phyloP scores from a whole-genome alignment of 768 basidiomycete species.

The Suillus decipiens region DNA sequence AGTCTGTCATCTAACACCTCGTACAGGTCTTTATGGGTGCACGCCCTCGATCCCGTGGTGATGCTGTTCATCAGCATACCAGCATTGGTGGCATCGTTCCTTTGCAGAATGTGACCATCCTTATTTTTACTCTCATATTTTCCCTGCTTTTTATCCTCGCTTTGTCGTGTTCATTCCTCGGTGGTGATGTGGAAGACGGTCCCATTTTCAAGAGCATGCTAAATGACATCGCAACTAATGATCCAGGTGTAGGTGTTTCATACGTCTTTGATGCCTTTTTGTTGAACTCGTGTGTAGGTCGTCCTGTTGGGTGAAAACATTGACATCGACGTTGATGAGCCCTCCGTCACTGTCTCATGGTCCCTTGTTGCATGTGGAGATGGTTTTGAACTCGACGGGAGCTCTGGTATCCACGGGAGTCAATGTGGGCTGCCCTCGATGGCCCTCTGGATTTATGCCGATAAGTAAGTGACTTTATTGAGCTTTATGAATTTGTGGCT shows the following conservation, averaged over 20 bases:
- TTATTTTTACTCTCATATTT: slow-evolving; percentile 41
- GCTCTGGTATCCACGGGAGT: slow-evolving; percentile 48
- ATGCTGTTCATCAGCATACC: neutral
- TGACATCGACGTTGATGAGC: slow-evolving; percentile 61
- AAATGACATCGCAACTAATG: slow-evolving; percentile 39
- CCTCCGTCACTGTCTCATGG: slow-evolving; percentile 57
- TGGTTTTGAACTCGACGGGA: slow-evolving; percentile 44
- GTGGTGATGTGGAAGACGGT: slow-evolving; percentile 44
- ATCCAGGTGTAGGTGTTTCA: slow-evolving; percentile 45
- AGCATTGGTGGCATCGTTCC: slow-evolving; percentile 26
- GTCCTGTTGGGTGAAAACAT: slow-evolving; percentile 58
- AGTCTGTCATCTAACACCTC: neutral
- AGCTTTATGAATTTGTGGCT: neutral
- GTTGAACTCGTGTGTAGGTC: slow-evolving; percentile 36
- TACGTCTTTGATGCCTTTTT: neutral
- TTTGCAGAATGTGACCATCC: slow-evolving; percentile 26
- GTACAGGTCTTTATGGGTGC: slow-evolving; percentile 19
- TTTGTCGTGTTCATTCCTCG: slow-evolving; percentile 51
- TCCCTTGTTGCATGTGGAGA: slow-evolving; percentile 54
- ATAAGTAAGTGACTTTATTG: slow-evolving; percentile 39
- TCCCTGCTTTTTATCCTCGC: slow-evolving; percentile 51
- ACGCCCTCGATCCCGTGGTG: slow-evolving; percentile 14
- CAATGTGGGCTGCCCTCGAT: slow-evolving; percentile 49
- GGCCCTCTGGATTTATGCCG: slow-evolving; percentile 47
- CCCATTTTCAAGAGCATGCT: slow-evolving; percentile 42